Evolutionary conservation across 2,329 filamentous ascomycete genomes (phyloP).

Genomic region (Alternaria consortialis): DNA sequence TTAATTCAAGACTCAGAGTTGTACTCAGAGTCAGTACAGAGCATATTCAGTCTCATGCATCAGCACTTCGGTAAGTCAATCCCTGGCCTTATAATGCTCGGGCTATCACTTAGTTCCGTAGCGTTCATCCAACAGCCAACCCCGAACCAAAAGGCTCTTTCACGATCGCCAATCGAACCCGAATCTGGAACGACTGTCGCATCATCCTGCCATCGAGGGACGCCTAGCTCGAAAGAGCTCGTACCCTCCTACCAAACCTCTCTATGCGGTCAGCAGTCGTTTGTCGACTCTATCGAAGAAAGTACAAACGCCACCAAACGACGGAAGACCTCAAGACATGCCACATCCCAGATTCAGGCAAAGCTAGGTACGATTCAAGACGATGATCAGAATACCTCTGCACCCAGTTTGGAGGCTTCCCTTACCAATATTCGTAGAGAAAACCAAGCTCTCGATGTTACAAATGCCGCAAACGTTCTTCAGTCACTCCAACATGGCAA

Average conservation of each 20-base stretch:
- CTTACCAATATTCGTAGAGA: background rate
- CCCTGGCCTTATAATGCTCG: background rate
- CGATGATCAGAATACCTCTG: background rate
- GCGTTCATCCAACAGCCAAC: background rate
- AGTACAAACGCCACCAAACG: background rate
- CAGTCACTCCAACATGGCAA: background rate
- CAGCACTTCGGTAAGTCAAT: background rate
- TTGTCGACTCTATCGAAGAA: background rate
- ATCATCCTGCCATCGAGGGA: background rate
- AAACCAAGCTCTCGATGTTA: background rate
- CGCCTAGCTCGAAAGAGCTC: too few species aligned
- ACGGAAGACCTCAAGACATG: constrained; percentile 2
- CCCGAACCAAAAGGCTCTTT: background rate
- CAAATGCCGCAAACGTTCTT: constrained; percentile 1
- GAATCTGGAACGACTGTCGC: background rate
- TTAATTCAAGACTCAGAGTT: background rate
- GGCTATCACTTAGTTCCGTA: background rate
- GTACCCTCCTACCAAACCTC: background rate
- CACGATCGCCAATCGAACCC: background rate
- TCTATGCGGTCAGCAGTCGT: background rate
- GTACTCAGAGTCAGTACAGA: constrained; percentile 2
- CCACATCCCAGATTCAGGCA: background rate
- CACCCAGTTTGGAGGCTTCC: background rate
- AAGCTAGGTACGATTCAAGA: background rate
- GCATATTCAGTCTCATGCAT: background rate